phyloP scores from a whole-genome alignment of 345 rosid genomes.

The Gossypium longicalyx region DNA sequence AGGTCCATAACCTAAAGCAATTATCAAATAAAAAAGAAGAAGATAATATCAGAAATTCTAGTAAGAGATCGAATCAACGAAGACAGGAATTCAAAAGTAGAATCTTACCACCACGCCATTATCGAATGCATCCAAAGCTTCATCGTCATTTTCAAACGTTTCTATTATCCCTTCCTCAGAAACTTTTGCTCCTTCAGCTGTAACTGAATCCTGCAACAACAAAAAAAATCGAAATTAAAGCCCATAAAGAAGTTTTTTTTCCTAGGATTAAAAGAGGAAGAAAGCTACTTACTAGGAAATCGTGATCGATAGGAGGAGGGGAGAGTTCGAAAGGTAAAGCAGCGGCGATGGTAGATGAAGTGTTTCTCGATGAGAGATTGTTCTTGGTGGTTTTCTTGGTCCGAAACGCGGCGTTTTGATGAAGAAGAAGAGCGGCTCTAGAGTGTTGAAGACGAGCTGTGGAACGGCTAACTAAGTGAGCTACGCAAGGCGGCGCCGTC shows the following conservation, averaged over 20 bases:
- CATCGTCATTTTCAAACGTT: conserved; percentile 76
- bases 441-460: conserved; percentile 21
- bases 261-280: neutral
- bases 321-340: conserved; percentile 62
- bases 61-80: neutral
- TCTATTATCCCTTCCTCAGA: conserved; percentile 71
- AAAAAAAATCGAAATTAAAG: neutral
- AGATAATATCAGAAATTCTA: neutral
- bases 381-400: conserved; percentile 10
- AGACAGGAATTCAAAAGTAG: conserved; percentile 7
- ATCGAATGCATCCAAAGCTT: conserved; percentile 70
- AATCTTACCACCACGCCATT: conserved; percentile 58
- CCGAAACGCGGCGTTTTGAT: conserved; percentile 1
- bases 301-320: conserved; percentile 89
- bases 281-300: conserved; percentile 43
- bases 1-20: conserved; percentile 56
- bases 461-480: conserved; percentile 15
- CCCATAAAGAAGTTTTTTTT: neutral
- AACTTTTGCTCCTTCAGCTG: conserved; percentile 57
- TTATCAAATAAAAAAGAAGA: conserved; percentile 6
- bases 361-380: conserved; percentile 20
- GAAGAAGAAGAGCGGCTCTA: conserved; percentile 13
- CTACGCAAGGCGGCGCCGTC: conserved; percentile 12
- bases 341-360: conserved; percentile 33
- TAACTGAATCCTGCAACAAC: conserved; percentile 45